phyloP scores from a whole-genome alignment of 371 early-diverging fungal genomes.

The Amoeboaphelidium protococcarum region DNA sequence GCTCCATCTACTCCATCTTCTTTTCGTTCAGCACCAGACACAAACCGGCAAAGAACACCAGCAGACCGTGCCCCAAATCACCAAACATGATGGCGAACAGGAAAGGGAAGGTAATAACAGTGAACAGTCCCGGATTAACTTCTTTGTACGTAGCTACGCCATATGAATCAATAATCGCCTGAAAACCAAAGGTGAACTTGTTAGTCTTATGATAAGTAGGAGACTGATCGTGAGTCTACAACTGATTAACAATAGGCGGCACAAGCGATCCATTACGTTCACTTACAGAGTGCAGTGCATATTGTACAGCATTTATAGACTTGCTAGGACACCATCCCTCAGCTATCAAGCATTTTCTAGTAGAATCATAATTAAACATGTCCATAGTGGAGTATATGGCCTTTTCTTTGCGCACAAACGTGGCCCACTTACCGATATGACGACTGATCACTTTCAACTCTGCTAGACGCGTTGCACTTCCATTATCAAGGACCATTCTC shows the following conservation, averaged over 20 bases:
- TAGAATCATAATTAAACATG: constrained; percentile 43
- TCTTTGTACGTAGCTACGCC: constrained; percentile 96
- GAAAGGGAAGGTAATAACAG: constrained; percentile 94
- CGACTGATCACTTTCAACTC: constrained; percentile 60
- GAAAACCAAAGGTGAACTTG: constrained; percentile 88
- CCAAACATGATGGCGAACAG: constrained; percentile 99
- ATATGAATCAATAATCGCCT: constrained; percentile 91
- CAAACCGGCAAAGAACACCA: constrained; percentile 46
- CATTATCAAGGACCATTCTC: constrained; percentile 42
- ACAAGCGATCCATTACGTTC: constrained; percentile 60
- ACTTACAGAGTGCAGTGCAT: constrained; percentile 52
- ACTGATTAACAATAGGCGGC: constrained; percentile 53
- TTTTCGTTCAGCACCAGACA: constrained; percentile 61
- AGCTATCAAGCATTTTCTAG: constrained; percentile 76
- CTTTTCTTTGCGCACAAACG: constrained; percentile 81
- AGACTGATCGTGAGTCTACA: constrained; percentile 52
- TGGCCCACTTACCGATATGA: constrained; percentile 55
- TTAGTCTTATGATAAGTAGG: constrained; percentile 92
- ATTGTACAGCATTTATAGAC: constrained; percentile 43
- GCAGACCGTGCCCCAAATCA: constrained; percentile 91
- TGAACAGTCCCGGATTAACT: constrained; percentile 97
- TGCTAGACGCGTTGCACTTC: constrained; percentile 44
- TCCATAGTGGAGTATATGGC: constrained; percentile 90
- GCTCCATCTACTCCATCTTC: constrained; percentile 32
- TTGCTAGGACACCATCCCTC: constrained; percentile 90